Percentiles rank a stretch among this genome's conserved stretches.
Conservation (phyloP, 768 basidiomycete species). For the Clitopilus passeckerianus region DNA sequence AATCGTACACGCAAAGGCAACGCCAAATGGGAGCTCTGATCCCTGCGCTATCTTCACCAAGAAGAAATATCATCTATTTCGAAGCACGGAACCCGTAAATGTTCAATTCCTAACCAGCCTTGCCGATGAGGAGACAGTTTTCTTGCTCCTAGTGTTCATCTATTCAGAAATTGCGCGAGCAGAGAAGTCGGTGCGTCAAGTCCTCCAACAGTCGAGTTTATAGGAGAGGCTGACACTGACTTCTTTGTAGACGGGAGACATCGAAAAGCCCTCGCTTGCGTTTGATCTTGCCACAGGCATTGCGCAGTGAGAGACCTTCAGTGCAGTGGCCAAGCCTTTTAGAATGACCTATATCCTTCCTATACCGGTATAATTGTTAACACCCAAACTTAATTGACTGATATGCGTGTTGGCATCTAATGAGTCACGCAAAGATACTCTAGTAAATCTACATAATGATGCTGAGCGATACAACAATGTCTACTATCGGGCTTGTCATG, state of each 20-base stretch:
- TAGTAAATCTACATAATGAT: too few relatives aligned
- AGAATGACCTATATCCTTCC: too few relatives aligned
- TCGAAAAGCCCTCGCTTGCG: neutral
- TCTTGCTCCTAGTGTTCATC: neutral
- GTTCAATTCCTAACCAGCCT: neutral
- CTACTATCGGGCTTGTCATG: too few relatives aligned
- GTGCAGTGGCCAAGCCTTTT: too few relatives aligned
- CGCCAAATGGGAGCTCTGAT: neutral
- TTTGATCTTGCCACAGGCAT: too few relatives aligned
- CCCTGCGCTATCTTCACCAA: neutral
- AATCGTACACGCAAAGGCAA: neutral
- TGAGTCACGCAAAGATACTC: too few relatives aligned
- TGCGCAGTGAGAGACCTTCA: too few relatives aligned
- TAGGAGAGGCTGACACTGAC: neutral
- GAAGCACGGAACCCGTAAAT: neutral
- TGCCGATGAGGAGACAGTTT: neutral
- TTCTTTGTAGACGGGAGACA: neutral
- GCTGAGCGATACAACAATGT: too few relatives aligned
- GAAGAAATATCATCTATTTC: neutral
- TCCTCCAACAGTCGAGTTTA: neutral
- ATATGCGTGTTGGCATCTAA: too few relatives aligned
- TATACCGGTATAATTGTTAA: too few relatives aligned
- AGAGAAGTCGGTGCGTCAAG: neutral
- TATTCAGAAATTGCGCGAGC: neutral
- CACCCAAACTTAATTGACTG: too few relatives aligned